Percentiles rank a stretch among this genome's conserved stretches.
These are phyloP conservation scores for Dactylonectria estremocensis DNA, from an alignment of 2,329 filamentous ascomycete genomes.

Conservation along the genomic window DNA sequence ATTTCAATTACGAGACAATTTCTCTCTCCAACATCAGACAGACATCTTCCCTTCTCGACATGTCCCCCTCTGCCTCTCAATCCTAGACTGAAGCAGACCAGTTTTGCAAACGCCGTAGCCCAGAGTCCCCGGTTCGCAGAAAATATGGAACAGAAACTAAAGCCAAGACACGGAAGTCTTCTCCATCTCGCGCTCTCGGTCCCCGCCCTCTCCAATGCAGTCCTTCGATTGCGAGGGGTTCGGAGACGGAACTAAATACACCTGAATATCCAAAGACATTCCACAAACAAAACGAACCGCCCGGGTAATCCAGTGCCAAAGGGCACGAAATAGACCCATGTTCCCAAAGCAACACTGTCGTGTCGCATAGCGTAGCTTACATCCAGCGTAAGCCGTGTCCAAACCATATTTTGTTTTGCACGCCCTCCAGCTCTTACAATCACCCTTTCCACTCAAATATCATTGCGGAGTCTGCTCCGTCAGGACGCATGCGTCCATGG, in stretches of 20 bases:
- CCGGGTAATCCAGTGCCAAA: conserved; percentile 4
- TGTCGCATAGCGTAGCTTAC: conserved; percentile 26
- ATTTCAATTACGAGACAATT: conserved; percentile 36
- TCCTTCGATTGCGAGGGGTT: conserved; percentile 4
- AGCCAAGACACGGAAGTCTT: background rate
- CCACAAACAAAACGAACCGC: conserved; percentile 17
- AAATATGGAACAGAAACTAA: conserved; percentile 8
- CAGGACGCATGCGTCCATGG: background rate
- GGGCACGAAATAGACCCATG: conserved; percentile 5
- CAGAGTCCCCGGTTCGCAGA: conserved; percentile 14
- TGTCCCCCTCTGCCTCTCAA: conserved; percentile 2
- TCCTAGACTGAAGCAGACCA: conserved; percentile 21
- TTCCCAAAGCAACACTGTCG: conserved; percentile 18
- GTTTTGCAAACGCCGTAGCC: conserved; percentile 34
- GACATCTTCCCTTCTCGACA: conserved; percentile 9
- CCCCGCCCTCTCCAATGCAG: background rate
- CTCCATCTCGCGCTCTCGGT: background rate
- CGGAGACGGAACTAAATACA: conserved; percentile 14
- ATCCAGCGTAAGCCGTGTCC: conserved; percentile 33
- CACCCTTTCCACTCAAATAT: background rate
- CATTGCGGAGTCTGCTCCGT: background rate
- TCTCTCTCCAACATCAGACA: conserved; percentile 21
- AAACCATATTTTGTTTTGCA: conserved; percentile 23
- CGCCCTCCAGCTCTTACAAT: conserved; percentile 22
- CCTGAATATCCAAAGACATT: conserved; percentile 25